Conservation (phyloP, 345 rosid species). For the Eucalyptus sp. region DNA sequence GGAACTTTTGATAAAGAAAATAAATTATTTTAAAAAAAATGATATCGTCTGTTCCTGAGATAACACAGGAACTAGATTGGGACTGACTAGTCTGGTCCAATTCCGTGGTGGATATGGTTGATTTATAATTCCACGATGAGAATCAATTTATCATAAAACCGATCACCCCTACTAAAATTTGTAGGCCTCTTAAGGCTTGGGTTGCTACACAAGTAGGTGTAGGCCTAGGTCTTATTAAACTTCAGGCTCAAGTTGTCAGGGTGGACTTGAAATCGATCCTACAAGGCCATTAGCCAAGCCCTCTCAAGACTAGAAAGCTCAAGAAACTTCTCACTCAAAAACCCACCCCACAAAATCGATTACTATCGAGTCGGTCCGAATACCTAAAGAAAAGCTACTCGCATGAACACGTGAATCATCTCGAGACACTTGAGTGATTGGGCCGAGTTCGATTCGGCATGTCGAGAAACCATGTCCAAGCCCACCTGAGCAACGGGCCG, state of each 20-base stretch:
- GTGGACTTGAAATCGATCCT: background rate
- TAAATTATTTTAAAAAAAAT: background rate
- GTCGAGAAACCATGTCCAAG: background rate
- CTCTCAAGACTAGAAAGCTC: background rate
- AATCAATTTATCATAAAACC: accelerated
- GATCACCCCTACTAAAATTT: accelerated
- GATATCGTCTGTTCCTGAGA: accelerated
- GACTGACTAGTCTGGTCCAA: background rate
- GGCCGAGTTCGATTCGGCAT: background rate
- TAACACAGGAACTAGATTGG: background rate
- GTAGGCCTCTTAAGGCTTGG: accelerated
- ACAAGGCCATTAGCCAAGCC: background rate
- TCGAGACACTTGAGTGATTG: background rate
- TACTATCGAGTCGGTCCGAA: background rate
- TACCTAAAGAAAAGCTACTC: background rate
- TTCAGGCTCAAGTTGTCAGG: background rate
- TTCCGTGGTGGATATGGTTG: accelerated
- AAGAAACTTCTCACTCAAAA: background rate
- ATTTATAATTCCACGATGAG: accelerated
- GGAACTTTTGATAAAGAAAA: background rate
- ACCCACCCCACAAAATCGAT: background rate
- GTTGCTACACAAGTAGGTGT: background rate
- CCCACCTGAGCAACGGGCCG: accelerated
- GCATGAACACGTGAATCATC: accelerated
- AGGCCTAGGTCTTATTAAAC: background rate